These are phyloP conservation scores for Gnomoniopsis sp. DNA, from an alignment of 2,329 filamentous ascomycete genomes.

Conservation along the genomic window DNA sequence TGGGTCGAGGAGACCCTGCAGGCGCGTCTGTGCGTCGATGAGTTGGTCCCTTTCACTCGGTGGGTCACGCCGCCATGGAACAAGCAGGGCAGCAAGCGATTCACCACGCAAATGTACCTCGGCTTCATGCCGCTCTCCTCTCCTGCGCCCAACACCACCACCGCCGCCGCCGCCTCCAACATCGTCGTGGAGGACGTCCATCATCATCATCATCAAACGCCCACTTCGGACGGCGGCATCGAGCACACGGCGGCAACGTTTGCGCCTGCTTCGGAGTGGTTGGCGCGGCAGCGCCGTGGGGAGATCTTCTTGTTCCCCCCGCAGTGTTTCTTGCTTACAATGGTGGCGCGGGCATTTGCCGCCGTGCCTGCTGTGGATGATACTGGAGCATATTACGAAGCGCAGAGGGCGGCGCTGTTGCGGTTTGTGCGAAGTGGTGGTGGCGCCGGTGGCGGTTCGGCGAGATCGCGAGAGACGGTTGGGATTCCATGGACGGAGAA, in stretches of 20 bases:
- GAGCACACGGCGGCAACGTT: conserved; percentile 72
- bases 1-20: conserved; percentile 47
- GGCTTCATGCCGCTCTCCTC: conserved; percentile 72
- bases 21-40: conserved; percentile 37
- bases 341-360: conserved; percentile 53
- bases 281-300: conserved; percentile 57
- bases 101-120: conserved; percentile 95
- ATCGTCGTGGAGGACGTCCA: conserved; percentile 43
- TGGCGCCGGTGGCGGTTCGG: conserved; percentile 29
- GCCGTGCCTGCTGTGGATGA: conserved; percentile 35
- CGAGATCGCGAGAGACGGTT: conserved; percentile 35
- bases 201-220: too few relatives aligned
- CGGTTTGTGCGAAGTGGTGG: conserved; percentile 40
- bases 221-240: conserved; percentile 62
- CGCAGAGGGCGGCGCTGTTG: conserved; percentile 50
- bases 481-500: conserved; percentile 56
- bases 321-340: conserved; percentile 70
- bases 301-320: conserved; percentile 87
- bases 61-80: conserved; percentile 78
- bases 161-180: not conserved
- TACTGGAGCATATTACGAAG: conserved; percentile 36
- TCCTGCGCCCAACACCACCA: not conserved
- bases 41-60: conserved; percentile 77
- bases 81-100: conserved; percentile 71
- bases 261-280: conserved; percentile 66